Conservation (phyloP, 75 land plant genomes). For the Adiantum capillusveneris region DNA sequence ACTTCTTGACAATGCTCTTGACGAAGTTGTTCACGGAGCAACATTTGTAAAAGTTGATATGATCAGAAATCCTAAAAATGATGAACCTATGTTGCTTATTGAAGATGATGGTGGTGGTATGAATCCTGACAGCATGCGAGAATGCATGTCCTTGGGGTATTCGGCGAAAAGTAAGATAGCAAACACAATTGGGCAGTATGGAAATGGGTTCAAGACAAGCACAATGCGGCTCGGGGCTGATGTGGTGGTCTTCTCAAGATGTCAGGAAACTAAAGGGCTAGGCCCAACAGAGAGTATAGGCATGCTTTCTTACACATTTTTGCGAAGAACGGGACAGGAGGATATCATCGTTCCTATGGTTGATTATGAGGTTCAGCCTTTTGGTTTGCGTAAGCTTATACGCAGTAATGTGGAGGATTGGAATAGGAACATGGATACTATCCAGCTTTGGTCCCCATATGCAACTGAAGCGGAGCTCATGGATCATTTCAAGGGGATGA, state of each 20-base stretch:
- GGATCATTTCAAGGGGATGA: constrained; percentile 39
- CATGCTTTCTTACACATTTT: constrained; percentile 78
- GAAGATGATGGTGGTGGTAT: constrained; percentile 99
- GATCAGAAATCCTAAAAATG: constrained; percentile 47
- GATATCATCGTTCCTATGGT: constrained; percentile 92
- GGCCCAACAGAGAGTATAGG: constrained; percentile 71
- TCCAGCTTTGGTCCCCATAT: constrained; percentile 67
- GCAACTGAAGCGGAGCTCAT: constrained; percentile 50
- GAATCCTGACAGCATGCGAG: constrained; percentile 77
- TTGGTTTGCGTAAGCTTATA: constrained; percentile 24
- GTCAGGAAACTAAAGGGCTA: constrained; percentile 41
- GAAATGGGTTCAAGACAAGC: constrained; percentile 97
- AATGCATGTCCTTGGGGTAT: constrained; percentile 93
- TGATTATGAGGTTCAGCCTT: constrained; percentile 47
- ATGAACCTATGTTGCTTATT: constrained; percentile 58
- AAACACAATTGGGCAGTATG: constrained; percentile 93
- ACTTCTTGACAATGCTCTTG: constrained; percentile 86
- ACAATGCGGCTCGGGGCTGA: constrained; percentile 99
- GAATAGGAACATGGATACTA: constrained; percentile 48
- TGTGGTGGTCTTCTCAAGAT: constrained; percentile 83
- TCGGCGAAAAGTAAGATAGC: constrained; percentile 78
- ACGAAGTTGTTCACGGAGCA: constrained; percentile 89
- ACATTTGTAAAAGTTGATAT: constrained; percentile 61
- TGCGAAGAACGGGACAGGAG: constrained; percentile 71
- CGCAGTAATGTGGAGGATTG: constrained; percentile 51